These are phyloP conservation scores for Pelargonium australe DNA, from an alignment of 441 rosid species.

Conservation along the genomic window DNA sequence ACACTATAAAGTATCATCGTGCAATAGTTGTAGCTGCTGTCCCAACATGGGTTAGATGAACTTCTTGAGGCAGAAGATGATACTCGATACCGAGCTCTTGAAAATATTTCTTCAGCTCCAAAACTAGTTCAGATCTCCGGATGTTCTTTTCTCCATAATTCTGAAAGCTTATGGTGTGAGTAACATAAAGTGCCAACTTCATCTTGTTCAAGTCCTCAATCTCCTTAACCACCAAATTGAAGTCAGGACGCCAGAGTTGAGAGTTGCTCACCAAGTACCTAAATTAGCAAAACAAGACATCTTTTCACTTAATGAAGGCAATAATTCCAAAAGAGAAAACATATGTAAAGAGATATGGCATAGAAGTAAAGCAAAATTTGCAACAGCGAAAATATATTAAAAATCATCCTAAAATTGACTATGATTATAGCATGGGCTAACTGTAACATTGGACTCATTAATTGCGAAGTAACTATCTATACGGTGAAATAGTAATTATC, in stretches of 20 bases:
- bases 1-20: not conserved
- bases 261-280: conserved; percentile 5
- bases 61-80: conserved; percentile 3
- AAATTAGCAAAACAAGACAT: not conserved
- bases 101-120: not conserved
- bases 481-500: too few relatives aligned
- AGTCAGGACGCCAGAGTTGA: not conserved
- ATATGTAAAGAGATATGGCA: not conserved
- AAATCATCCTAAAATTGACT: too few relatives aligned
- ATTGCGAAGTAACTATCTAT: too few relatives aligned
- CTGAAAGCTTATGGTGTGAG: conserved; percentile 4
- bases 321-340: not conserved
- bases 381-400: too few relatives aligned
- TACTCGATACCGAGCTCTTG: conserved; percentile 5
- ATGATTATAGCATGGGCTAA: not conserved
- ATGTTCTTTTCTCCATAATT: conserved; percentile 1
- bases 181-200: conserved; percentile 1
- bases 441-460: too few relatives aligned
- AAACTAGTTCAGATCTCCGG: conserved; percentile 4
- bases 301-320: not conserved
- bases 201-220: conserved; percentile 3
- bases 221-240: not conserved
- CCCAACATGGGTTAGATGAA: not conserved
- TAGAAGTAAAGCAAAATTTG: too few relatives aligned
- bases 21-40: not conserved